phyloP scores from a whole-genome alignment of 2,329 filamentous ascomycete species.

The Sodiomyces alkalinus region DNA sequence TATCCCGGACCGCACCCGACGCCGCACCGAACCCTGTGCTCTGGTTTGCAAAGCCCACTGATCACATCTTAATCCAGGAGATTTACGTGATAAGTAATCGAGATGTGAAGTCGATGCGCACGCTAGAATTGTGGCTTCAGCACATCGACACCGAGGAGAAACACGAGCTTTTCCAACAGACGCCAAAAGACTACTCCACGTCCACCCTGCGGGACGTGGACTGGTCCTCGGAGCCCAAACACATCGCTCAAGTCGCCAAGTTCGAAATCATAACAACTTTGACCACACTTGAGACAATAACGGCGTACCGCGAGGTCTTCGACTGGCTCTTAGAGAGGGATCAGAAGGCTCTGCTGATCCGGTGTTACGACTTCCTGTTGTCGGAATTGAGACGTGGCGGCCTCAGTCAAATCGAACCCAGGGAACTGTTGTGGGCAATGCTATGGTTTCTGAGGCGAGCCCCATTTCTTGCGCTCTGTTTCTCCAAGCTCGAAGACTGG shows the following conservation, averaged over 20 bases:
- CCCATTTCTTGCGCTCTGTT: conserved; percentile 9
- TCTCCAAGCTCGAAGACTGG: conserved; percentile 4
- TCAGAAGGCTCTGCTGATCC: neutral
- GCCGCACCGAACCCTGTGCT: neutral
- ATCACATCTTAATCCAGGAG: conserved; percentile 14
- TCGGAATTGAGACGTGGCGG: neutral
- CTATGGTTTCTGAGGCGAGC: conserved; percentile 5
- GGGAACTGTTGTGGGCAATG: conserved; percentile 9
- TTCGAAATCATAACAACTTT: neutral
- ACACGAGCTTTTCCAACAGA: conserved; percentile 19
- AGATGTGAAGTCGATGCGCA: conserved; percentile 18
- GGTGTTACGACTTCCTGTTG: neutral
- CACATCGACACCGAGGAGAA: conserved; percentile 21
- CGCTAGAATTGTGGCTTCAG: conserved; percentile 23
- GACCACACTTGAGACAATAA: neutral
- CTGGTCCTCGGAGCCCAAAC: neutral
- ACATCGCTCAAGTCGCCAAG: neutral
- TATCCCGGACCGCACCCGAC: too few relatives aligned
- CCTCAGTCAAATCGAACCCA: neutral
- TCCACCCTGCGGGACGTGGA: conserved; percentile 12
- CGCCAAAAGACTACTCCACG: conserved; percentile 16
- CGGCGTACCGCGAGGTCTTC: neutral
- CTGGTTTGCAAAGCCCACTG: too few relatives aligned
- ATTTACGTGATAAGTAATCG: conserved; percentile 26
- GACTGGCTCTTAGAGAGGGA: neutral